Evolutionary conservation across 139 green algal species (phyloP), one percentile per base, ranked within the genome.

Genomic region (Chara braunii): DNA sequence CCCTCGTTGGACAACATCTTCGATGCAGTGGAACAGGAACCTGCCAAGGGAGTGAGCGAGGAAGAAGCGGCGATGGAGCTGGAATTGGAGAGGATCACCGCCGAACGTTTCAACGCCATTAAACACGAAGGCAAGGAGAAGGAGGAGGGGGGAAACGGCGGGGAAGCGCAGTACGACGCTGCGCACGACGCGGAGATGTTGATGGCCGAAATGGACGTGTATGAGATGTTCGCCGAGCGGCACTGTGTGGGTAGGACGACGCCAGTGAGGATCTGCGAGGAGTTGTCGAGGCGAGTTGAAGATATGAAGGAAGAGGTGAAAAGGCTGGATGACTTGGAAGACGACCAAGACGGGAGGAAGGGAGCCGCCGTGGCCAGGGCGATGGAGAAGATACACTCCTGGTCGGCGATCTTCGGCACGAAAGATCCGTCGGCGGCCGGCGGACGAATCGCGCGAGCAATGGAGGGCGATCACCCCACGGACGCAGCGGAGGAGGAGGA

Each of bases 131-230:
- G 40, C 18, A 18, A 18, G 40, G 40, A 48, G 40, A 48, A 18
- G 14, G 40, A 48, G 18, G 18, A 18, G 40, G 18, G 18, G 40
- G 40, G 40, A 18, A 18, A 18, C 18, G 40, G 40, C 18, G 40
- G 40, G 50, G 56, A 52, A 22, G 34, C 24, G 2, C 24, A 60
- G 55, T 14, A 57, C 14, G 55, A 65, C 3, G 34, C 37, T 28
- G 14, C 26, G 34, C 64, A 74, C 64, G 64, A 59, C 43, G 43
- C 51, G 55, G 66, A 60, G 23, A 61, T 76, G 71, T 48, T 79
- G 26, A 11, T 59, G 31, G 54, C 53, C 22, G 82, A 87, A 70
- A 50, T 87, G 43, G 82, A 87, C 34, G 48, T 85, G 26, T 73
- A 79, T n/a, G 80, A 87, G 57, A 36, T 78, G 55, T 87, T 84